These are phyloP conservation scores for Diaporthe longicolla DNA, from an alignment of 2,329 filamentous ascomycete species.

Conservation along the genomic window DNA sequence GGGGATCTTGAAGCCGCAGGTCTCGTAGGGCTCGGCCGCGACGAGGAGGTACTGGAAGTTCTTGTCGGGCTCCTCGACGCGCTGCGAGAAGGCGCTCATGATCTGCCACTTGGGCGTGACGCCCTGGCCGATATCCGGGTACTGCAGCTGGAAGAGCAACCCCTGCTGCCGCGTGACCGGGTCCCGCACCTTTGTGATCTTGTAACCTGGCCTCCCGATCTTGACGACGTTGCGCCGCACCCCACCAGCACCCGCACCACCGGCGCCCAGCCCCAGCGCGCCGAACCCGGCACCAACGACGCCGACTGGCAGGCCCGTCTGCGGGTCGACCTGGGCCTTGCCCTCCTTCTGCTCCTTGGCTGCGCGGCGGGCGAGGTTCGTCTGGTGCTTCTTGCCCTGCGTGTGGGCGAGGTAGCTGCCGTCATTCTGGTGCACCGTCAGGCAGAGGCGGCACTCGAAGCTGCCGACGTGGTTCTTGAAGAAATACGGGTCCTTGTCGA, in stretches of 20 bases:
- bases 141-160: constrained; percentile 95
- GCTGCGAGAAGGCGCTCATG: constrained; percentile 98
- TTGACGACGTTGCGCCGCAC: constrained; percentile 90
- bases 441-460: constrained; percentile 96
- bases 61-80: constrained; percentile 93
- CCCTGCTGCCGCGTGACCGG: constrained; percentile 90
- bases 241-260: constrained; percentile 63
- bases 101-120: constrained; percentile 89
- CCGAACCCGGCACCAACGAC: constrained; percentile 79
- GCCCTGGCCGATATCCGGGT: constrained; percentile 86
- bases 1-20: constrained; percentile 95
- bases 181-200: constrained; percentile 96
- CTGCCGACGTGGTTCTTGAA: constrained; percentile 99
- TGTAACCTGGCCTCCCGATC: constrained; percentile 96
- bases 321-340: constrained; percentile 76
- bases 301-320: constrained; percentile 79
- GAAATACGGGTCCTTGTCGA: constrained; percentile 99
- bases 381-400: constrained; percentile 98
- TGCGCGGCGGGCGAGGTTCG: constrained; percentile 93
- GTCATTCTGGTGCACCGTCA: constrained; percentile 99
- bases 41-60: constrained; percentile 95
- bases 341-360: constrained; percentile 96
- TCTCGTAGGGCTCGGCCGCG: constrained; percentile 98
- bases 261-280: constrained; percentile 65
- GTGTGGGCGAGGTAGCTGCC: constrained; percentile 99